Base-by-base conservation (phyloP, 164 flowering plant genomes). In the Piper longum region DNA sequence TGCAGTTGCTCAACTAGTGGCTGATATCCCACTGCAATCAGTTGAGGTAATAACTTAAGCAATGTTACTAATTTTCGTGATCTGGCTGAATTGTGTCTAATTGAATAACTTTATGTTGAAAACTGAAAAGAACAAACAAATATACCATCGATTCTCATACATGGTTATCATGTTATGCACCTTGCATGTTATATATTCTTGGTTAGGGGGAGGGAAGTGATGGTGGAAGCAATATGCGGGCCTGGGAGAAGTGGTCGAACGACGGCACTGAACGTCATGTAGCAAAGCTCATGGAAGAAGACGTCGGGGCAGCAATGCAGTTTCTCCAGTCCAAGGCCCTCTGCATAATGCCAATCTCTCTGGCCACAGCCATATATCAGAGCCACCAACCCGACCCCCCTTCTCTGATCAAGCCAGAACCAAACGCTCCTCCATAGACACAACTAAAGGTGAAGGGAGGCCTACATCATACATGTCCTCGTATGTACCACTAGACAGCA, bases 1-100 rank as follows among this genome's bases (percentile, higher is more conserved):
- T 69, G 96, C 96, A 4, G 98, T 86, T 67, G 96, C 96, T n/a
- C 95, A 85, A 55, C 96, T 92, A 62, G 95, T 87, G 54, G 81
- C 95, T 9, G 96, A 89, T 69, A 80, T 82, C 58, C 95, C 98
- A 66, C 68, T 85, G 78, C 80, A 88, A 7, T 83, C 95, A 11
- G 79, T 84, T 48, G 91, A 92, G 98, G 98, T 87, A 79, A 58
- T 57, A 44, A 45, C 58, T 16, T 12, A 7, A 26, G 36, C 36
- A 26, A 26, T 26, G 36, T 26, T 26, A 26, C 36, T 26, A 26
- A 26, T 26, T 26, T 26, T 26, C 36, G 36, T 26, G 36, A 26
- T 26, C 36, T 26, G 36, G 36, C 1, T 26, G 36, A 26, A 26
- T 26, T 26, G 36, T 26, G 36, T 26, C 36, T 26, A 26, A 26